Evolutionary conservation across 164 flowering plant genomes (phyloP).

Genomic region (Tetracentron sinense): DNA sequence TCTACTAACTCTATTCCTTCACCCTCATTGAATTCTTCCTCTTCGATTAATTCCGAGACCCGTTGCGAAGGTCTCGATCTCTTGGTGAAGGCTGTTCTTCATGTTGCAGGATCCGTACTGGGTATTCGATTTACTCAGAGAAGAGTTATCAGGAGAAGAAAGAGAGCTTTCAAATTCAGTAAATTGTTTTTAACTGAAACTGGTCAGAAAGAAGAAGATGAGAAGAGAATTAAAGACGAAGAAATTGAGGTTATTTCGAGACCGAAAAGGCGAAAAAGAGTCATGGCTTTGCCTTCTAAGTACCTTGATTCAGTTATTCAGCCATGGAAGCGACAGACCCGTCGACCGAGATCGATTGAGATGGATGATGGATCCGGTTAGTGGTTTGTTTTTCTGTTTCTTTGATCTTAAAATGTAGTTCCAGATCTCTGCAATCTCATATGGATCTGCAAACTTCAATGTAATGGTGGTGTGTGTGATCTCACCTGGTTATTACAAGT

Average conservation of each 20-base stretch:
- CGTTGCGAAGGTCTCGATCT: conserved; percentile 54
- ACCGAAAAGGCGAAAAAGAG: conserved; percentile 24
- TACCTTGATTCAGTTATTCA: conserved; percentile 42
- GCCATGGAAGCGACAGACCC: conserved; percentile 31
- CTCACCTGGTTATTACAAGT: neutral
- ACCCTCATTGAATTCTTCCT: conserved; percentile 13
- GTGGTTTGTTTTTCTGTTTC: conserved; percentile 3
- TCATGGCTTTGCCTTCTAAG: conserved; percentile 39
- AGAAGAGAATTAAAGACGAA: conserved; percentile 3
- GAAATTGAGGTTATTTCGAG: conserved; percentile 18
- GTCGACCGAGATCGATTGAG: conserved; percentile 8
- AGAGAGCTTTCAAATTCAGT: conserved; percentile 23
- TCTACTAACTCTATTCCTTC: conserved; percentile 10
- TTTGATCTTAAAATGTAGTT: conserved; percentile 1
- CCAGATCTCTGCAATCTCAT: conserved; percentile 8
- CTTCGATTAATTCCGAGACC: conserved; percentile 4
- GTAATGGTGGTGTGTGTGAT: conserved; percentile 5
- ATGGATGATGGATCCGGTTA: conserved; percentile 13
- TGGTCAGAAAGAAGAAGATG: conserved; percentile 10
- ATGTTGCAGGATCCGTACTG: conserved; percentile 33
- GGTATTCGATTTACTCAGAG: conserved; percentile 43
- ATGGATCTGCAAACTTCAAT: conserved; percentile 12
- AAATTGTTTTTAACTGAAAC: conserved; percentile 15
- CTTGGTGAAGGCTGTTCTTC: conserved; percentile 39
- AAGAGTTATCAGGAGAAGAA: conserved; percentile 39